Base-by-base conservation (phyloP, 2,329 filamentous ascomycete genomes). In the Verticillium klebahnii region DNA sequence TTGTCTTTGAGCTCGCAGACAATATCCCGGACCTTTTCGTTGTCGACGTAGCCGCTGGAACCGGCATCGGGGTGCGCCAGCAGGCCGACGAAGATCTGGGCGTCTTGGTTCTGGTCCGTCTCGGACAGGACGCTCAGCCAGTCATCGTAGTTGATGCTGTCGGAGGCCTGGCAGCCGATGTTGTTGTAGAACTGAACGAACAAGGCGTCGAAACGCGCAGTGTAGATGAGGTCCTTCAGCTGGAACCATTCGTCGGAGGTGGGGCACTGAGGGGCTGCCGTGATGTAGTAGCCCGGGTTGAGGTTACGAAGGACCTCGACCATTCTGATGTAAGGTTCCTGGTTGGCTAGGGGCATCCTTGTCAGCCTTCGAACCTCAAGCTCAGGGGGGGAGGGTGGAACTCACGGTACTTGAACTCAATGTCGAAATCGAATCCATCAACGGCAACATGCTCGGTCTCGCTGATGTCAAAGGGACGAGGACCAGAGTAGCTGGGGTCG, bases 121-220 rank as follows among this genome's bases (percentile, higher is more conserved):
- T 62, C 50, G 4, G 66, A 60, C 37, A 82, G 61, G 32, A 75
- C 70, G 0, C 57, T 45, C 57, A 70, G 74, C 80, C 80, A 82
- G 15, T 69, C 68, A 58, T 77, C 68, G 67, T 78, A 82, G 64
- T 80, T 82, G 72, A 80, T 78, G 12, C 71, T 68, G 11, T 70
- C 72, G 9, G 70, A 60, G 14, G 64, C 62, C 63, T 73, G 73
- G 66, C 78, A 81, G 23, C 57, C 65, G 0, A 67, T 66, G 68
- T 81, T 81, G 73, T 82, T 81, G 72, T 80, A 82, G 69, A 82
- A 82, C 70, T 82, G 80, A 58, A 82, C 69, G 67, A 78, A 81
- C 50, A 79, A 69, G 15, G 75, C 72, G 31, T 79, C 76, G 64
- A 82, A 78, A 55, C 74, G 68, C 52, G 75, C 72, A 60, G 75